Percentiles rank a stretch among this genome's conserved stretches.
Conservation (phyloP, 164 flowering plant species). For the Cinnamomum chago region DNA sequence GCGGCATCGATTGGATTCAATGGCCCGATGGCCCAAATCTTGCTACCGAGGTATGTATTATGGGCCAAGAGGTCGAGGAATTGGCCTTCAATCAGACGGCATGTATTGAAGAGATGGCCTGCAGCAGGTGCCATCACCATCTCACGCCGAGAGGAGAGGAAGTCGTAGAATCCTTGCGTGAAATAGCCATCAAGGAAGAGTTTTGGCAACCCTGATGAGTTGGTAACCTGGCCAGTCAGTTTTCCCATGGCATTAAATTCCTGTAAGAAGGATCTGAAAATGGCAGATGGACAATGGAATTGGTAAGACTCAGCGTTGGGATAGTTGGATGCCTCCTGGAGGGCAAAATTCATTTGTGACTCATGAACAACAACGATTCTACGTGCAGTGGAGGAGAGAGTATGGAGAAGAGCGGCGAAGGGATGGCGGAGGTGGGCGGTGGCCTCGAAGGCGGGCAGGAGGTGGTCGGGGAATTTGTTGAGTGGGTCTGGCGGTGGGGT, state of each 20-base stretch:
- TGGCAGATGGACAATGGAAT: slow-evolving; percentile 49
- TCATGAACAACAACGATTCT: slow-evolving; percentile 53
- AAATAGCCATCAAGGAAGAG: slow-evolving; percentile 41
- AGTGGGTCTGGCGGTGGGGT: slow-evolving; percentile 42
- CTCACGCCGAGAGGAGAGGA: slow-evolving; percentile 2
- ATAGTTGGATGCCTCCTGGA: slow-evolving; percentile 27
- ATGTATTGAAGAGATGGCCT: slow-evolving; percentile 50
- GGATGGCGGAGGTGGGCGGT: slow-evolving; percentile 40
- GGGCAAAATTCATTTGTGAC: slow-evolving; percentile 46
- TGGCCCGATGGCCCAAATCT: slow-evolving; percentile 58
- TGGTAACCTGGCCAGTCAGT: slow-evolving; percentile 7
- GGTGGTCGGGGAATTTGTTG: slow-evolving; percentile 48
- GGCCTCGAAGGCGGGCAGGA: slow-evolving; percentile 42
- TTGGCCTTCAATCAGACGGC: slow-evolving; percentile 34
- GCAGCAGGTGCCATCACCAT: slow-evolving; percentile 5
- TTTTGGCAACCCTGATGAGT: slow-evolving; percentile 1
- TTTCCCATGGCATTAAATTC: slow-evolving; percentile 4
- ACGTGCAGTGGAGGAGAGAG: slow-evolving; percentile 21
- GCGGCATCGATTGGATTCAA: slow-evolving; percentile 35
- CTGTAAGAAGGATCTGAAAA: slow-evolving; percentile 22
- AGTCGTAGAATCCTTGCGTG: slow-evolving; percentile 29
- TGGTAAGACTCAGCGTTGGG: slow-evolving; percentile 50
- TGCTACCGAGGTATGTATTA: slow-evolving; percentile 12
- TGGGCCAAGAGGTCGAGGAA: slow-evolving; percentile 28
- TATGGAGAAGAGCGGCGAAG: slow-evolving; percentile 28